Percentiles rank a stretch among this genome's conserved stretches.
Evolutionary conservation across 1,139 yeast species (phyloP).

Genomic region (Protomyces macrosporus): DNA sequence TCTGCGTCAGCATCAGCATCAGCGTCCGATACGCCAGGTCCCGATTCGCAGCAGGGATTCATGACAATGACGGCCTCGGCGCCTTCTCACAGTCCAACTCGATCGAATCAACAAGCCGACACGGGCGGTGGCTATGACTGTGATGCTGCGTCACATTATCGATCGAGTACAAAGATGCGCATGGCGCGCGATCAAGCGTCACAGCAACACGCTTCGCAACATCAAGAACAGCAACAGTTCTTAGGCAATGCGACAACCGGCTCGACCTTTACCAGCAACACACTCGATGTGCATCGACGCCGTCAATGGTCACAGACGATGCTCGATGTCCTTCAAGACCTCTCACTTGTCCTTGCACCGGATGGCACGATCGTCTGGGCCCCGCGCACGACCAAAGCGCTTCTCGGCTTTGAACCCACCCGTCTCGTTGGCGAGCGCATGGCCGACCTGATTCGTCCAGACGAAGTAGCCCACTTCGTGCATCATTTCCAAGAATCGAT

Average conservation of each 20-base stretch:
- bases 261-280: not conserved
- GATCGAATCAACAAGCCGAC: no score
- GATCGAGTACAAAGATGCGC: no score
- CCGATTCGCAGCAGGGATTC: no score
- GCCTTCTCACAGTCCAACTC: no score
- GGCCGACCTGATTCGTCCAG: slow-evolving; percentile 34
- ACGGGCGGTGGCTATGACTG: no score
- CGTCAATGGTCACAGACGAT: not conserved
- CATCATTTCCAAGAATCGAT: slow-evolving; percentile 20
- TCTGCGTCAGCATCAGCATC: no score
- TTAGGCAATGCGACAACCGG: not conserved
- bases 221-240: not conserved
- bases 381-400: slow-evolving; percentile 31
- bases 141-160: no score
- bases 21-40: no score
- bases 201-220: not conserved
- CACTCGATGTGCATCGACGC: not conserved
- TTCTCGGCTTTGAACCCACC: slow-evolving; percentile 31
- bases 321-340: slow-evolving; percentile 24
- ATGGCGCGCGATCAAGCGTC: not conserved
- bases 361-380: slow-evolving; percentile 32
- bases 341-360: slow-evolving; percentile 31
- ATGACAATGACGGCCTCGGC: no score
- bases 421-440: slow-evolving; percentile 31
- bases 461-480: slow-evolving; percentile 34